These are phyloP conservation scores for Tetraselmis striata DNA, from an alignment of 139 green algal genomes.

Conservation along the genomic window DNA sequence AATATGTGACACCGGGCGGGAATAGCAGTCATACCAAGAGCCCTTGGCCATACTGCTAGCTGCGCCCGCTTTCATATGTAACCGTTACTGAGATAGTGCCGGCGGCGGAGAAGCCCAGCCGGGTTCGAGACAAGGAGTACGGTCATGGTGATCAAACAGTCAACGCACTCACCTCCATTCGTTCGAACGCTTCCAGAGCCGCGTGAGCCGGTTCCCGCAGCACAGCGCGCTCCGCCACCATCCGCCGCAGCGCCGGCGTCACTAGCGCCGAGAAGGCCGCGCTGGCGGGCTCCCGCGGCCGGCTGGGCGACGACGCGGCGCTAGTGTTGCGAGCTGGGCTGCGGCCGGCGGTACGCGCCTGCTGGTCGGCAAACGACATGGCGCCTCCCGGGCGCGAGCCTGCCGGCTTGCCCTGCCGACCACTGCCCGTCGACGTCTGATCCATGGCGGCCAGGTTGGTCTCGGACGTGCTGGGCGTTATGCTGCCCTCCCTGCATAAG, in stretches of 20 bases:
- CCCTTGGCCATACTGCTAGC: too few species aligned
- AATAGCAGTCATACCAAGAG: too few species aligned
- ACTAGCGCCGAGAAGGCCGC: neutral
- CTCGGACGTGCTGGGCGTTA: neutral
- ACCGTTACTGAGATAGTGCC: too few species aligned
- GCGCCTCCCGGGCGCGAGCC: neutral
- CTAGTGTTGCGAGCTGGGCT: neutral
- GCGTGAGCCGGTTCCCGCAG: neutral
- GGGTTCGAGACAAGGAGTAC: too few species aligned
- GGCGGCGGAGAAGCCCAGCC: too few species aligned
- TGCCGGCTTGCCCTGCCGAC: too few species aligned
- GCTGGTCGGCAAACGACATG: neutral
- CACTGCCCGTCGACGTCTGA: too few species aligned
- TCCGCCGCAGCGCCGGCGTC: neutral
- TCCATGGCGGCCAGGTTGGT: neutral
- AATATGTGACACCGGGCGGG: too few species aligned
- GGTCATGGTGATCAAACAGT: too few species aligned
- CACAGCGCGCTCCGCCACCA: neutral
- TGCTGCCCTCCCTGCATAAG: neutral
- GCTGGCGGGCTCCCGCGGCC: too few species aligned
- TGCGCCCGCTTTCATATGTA: too few species aligned
- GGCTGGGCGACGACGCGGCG: too few species aligned
- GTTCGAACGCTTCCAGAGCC: neutral
- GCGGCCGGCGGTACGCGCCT: neutral
- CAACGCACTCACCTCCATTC: neutral